Percentiles rank a stretch among this genome's conserved stretches.
These are phyloP conservation scores for Lichtheimia ornata DNA, from an alignment of 371 early-diverging fungal species.

Conservation along the genomic window DNA sequence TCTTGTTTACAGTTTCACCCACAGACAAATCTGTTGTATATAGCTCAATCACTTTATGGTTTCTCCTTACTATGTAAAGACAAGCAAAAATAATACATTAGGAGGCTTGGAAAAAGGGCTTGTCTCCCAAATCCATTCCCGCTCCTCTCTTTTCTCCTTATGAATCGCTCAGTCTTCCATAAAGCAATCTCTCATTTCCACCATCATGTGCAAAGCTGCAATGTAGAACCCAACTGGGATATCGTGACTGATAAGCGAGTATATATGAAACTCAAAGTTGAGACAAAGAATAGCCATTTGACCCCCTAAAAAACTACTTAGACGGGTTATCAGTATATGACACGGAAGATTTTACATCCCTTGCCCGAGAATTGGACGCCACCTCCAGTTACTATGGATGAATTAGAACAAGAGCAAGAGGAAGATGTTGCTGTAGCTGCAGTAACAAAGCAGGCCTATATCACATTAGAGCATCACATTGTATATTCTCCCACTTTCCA, in stretches of 20 bases:
- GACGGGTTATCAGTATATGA: constrained; percentile 1
- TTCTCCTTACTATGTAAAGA: constrained; percentile 5
- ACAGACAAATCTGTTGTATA: constrained; percentile 1
- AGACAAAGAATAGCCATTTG: too few species aligned
- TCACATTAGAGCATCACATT: constrained; percentile 64
- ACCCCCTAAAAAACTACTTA: too few species aligned
- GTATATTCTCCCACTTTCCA: constrained; percentile 70
- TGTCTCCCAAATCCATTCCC: background rate
- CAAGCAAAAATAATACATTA: too few species aligned
- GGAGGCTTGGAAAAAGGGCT: too few species aligned
- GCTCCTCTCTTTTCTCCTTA: constrained; percentile 3
- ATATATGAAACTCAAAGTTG: too few species aligned
- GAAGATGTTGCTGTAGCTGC: constrained; percentile 3
- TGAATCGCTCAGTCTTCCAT: constrained; percentile 9
- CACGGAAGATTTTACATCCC: background rate
- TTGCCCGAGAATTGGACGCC: background rate
- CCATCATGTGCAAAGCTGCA: background rate
- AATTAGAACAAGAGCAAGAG: background rate
- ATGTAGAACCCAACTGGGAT: constrained; percentile 2
- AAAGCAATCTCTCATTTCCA: constrained; percentile 6
- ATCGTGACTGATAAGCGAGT: too few species aligned
- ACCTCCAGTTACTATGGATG: background rate
- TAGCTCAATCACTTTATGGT: constrained; percentile 3
- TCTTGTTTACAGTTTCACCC: background rate
- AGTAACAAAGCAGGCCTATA: background rate